Base-by-base conservation (phyloP, 805 yeast genomes). In the Kluyveromyces nonfermentans region DNA sequence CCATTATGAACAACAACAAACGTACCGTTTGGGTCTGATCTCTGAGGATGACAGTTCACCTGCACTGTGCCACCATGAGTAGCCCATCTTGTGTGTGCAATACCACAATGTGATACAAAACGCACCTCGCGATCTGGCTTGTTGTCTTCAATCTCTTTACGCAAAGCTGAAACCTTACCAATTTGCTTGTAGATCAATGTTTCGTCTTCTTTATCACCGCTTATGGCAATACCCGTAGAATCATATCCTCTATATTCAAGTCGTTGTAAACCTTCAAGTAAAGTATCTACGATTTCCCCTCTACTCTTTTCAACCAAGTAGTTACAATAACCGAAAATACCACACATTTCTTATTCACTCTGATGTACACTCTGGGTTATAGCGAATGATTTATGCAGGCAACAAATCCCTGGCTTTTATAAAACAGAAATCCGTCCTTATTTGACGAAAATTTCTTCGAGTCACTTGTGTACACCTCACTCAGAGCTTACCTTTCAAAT, bases 71-170 rank as follows among this genome's bases (percentile, higher is more conserved):
- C 85, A 67, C 99, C 99, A 66, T 93, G 99, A 33, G 99, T 93
- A 41, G 99, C 99, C 99, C 99, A 93, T 73, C 99, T 85, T 12
- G 99, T 93, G 69, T 93, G 99, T 19, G 98, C 97, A 64, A 93
- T 93, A 62, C 96, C 98, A 48, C 81, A 88, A 62, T 93, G 98
- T 63, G 82, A 78, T 55, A 77, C 81, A 60, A 86, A 88, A 17
- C 77, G 72, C 48, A 76, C 79, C 22, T 73, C 65, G 54, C 82
- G 73, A 56, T 83, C 77, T 46, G 80, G 74, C 37, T 75, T 63
- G 18, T 63, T 59, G 18, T 63, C 52, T 28, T 67, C 70, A 52
- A 85, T 78, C 66, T 81, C 80, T 49, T 78, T 73, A 62, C 75
- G 82, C 62, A 93, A 79, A 46, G 79, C 82, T 52, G 76, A 77